Conservation (phyloP, 75 land plant genomes). For the Chamaecyparis obtusa region DNA sequence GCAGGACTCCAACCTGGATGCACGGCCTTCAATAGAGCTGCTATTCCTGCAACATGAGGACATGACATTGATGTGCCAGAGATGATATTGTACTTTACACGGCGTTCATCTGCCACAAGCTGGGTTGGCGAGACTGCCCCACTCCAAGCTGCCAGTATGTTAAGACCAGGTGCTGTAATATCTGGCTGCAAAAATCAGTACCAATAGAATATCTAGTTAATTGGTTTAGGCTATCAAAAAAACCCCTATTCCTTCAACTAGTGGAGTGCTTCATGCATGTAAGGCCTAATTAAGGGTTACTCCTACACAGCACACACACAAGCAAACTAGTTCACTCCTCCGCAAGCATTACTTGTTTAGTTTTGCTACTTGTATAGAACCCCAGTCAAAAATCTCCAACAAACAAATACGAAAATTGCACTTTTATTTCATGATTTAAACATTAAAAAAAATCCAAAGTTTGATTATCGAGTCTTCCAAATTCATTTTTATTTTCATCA, state of each 20-base stretch:
- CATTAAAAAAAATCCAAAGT: background rate
- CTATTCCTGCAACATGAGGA: conserved; percentile 68
- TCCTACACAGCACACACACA: background rate
- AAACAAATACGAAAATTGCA: background rate
- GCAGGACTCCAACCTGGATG: conserved; percentile 77
- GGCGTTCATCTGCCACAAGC: conserved; percentile 34
- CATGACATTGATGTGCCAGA: conserved; percentile 93
- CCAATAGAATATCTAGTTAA: background rate
- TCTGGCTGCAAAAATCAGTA: conserved; percentile 40
- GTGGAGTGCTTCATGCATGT: background rate
- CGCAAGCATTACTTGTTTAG: background rate
- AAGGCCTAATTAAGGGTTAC: background rate
- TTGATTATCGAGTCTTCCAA: background rate
- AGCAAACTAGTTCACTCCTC: background rate
- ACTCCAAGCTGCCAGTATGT: conserved; percentile 86
- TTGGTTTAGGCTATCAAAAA: background rate
- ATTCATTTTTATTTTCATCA: background rate
- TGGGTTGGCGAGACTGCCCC: conserved; percentile 50
- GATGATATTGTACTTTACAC: conserved; percentile 51
- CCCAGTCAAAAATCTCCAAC: background rate
- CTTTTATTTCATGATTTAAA: background rate
- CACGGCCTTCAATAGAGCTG: conserved; percentile 51
- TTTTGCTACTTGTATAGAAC: background rate
- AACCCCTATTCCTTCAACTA: background rate
- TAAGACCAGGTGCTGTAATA: conserved; percentile 72